Evolutionary conservation across 2,329 filamentous ascomycete species (phyloP), one percentile per base, ranked within the genome.

Genomic region (Colletotrichum sp.): DNA sequence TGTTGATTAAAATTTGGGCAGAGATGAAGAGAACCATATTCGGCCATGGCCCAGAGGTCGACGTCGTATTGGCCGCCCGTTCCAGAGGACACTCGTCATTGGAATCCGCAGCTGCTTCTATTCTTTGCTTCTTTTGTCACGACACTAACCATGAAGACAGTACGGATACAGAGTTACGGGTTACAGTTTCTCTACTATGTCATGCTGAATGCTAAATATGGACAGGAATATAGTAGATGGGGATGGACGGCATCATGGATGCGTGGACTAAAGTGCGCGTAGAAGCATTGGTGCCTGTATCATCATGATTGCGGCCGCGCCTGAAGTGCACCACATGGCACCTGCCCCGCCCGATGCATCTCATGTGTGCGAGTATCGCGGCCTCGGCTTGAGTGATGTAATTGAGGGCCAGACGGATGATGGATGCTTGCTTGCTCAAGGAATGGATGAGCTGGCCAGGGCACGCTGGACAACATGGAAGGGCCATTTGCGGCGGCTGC

Each of bases 121-220:
- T 62, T 43, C 31, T 16, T 21, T 70, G 6, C 67, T 34, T 66
- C 27, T 59, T 36, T 54, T 21, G 51, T 63, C 57, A 11, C 15
- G 21, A 27, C 9, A 51, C 11, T 51, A 51, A 13, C 43, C 43
- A 51, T 51, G 43, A 51, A 24, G 43, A 51, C 21, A n/a, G 18
- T 47, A 9, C 36, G n/a, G 16, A 8, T 47, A 9, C 36, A 33
- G 16, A 8, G 33, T 27, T 31, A 27, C 31, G 18, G 36, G 16
- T 34, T 34, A 43, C 55, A 31, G 29, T 59, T 33, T 59, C 31
- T 43, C 34, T 34, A n/a, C n/a, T 33, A 43, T 70, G 43, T 58
- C 65, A 64, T 63, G 70, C 66, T 36, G 66, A 62, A 11, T 70
- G 58, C 70, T 70, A 70, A 70, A 38, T 70, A 70, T 70, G 70